phyloP scores from a whole-genome alignment of 345 rosid species.

The Euphorbia tirucalli region DNA sequence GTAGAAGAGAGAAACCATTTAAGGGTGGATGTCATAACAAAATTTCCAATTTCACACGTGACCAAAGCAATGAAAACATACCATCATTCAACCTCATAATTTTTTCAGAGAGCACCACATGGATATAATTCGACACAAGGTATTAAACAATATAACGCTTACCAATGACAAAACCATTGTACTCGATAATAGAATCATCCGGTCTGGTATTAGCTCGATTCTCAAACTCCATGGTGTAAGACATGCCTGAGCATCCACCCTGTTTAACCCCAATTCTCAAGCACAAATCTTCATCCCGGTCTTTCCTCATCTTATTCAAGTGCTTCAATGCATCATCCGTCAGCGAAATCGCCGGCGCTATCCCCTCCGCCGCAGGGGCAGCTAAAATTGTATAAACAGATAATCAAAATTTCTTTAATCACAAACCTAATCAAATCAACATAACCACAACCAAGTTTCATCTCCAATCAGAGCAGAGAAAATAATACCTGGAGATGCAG shows the following conservation, averaged over 20 bases:
- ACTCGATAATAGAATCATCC: conserved; percentile 76
- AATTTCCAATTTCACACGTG: not conserved
- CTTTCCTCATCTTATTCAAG: conserved; percentile 73
- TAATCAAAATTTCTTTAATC: not conserved
- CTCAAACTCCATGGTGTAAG: conserved; percentile 93
- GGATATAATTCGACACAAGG: too few species aligned
- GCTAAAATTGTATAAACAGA: conserved; percentile 15
- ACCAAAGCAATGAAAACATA: too few species aligned
- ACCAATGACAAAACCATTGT: conserved; percentile 79
- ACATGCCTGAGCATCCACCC: conserved; percentile 98
- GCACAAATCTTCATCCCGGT: conserved; percentile 68
- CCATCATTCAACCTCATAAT: too few species aligned
- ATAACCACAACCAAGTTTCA: not conserved
- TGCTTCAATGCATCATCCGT: conserved; percentile 80
- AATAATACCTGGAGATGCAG: conserved; percentile 48
- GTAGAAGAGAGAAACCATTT: not conserved
- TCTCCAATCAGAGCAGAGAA: not conserved
- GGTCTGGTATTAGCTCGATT: conserved; percentile 57
- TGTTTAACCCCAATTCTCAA: conserved; percentile 91
- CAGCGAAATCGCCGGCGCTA: conserved; percentile 70
- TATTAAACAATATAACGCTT: conserved; percentile 8
- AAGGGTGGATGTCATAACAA: not conserved
- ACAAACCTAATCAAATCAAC: not conserved
- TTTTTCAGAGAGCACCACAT: too few species aligned
- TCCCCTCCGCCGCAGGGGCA: conserved; percentile 41